Percentiles rank a stretch among this genome's conserved stretches.
phyloP scores from a whole-genome alignment of 148 eudicot genomes.

The Vaccinium vitisidaea region DNA sequence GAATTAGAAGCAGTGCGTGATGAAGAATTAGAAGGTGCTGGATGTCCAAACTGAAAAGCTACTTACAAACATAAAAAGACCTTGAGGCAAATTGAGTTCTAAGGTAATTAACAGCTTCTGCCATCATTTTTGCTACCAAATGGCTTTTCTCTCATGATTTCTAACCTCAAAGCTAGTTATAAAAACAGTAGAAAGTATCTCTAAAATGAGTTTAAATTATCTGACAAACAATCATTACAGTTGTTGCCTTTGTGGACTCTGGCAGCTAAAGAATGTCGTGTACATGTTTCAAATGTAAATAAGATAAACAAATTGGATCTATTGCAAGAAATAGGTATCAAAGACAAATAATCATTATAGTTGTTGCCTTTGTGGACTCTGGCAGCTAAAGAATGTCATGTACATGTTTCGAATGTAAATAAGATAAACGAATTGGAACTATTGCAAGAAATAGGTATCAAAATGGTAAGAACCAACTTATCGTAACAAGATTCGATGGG shows the following conservation, averaged over 20 bases:
- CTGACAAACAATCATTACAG: background rate
- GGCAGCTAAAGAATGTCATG: background rate
- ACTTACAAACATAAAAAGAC: background rate
- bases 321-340: background rate
- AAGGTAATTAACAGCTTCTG: background rate
- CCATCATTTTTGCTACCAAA: background rate
- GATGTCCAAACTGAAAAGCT: background rate
- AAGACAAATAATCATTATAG: background rate
- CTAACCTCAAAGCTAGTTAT: background rate
- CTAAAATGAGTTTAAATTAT: too few species aligned
- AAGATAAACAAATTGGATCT: too few species aligned
- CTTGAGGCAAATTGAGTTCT: background rate
- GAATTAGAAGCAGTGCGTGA: background rate
- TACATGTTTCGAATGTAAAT: background rate
- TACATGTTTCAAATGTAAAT: background rate
- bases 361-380: constrained; percentile 1
- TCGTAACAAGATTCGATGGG: constrained; percentile 1
- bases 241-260: background rate
- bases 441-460: background rate
- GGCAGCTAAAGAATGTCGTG: background rate
- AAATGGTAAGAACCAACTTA: background rate
- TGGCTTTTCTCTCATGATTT: background rate
- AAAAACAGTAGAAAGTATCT: background rate
- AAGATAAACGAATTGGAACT: too few species aligned
- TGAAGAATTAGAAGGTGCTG: background rate